A percentile compares a stretch with the other conserved stretches of the same genome.
phyloP scores from a whole-genome alignment of 352 stramenopile species.

The Globisporangium spiculum region DNA sequence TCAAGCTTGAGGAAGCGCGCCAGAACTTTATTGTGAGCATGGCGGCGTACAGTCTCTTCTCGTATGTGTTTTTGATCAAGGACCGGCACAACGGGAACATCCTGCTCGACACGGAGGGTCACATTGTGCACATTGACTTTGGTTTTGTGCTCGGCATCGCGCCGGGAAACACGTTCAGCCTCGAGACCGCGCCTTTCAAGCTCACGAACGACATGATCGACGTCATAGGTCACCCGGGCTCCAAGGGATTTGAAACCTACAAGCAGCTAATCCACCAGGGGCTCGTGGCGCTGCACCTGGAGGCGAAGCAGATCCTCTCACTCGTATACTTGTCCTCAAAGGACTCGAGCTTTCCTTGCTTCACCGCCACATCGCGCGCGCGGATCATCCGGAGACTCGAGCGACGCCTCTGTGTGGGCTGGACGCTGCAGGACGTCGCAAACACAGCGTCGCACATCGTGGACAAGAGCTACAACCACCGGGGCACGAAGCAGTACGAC shows the following conservation, averaged over 20 bases:
- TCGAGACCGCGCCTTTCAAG: slow-evolving; percentile 98
- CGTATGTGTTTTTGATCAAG: slow-evolving; percentile 96
- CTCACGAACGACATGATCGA: slow-evolving; percentile 97
- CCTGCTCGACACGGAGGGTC: slow-evolving; percentile 93
- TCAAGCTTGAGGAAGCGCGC: slow-evolving; percentile 73
- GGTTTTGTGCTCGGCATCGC: slow-evolving; percentile 97
- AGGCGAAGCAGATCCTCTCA: slow-evolving; percentile 91
- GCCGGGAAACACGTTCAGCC: slow-evolving; percentile 95
- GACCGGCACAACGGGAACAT: slow-evolving; percentile 99
- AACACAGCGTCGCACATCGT: slow-evolving; percentile 57
- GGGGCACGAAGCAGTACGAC: slow-evolving; percentile 84
- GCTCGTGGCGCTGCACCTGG: slow-evolving; percentile 92
- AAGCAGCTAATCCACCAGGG: slow-evolving; percentile 90
- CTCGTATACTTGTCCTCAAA: slow-evolving; percentile 89
- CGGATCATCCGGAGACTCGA: slow-evolving; percentile 47
- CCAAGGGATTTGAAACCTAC: slow-evolving; percentile 88
- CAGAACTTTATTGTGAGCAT: slow-evolving; percentile 94
- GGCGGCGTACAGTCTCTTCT: slow-evolving; percentile 95
- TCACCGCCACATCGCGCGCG: slow-evolving; percentile 45
- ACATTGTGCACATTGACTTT: slow-evolving; percentile 99
- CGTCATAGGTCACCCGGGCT: slow-evolving; percentile 85
- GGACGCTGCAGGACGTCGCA: slow-evolving; percentile 51
- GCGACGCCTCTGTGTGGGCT: slow-evolving; percentile 57
- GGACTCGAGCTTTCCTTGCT: slow-evolving; percentile 94
- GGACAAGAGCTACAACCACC: slow-evolving; percentile 71